Conservation (phyloP, 371 early-diverging fungal species). For the Capniomyces stellatus region DNA sequence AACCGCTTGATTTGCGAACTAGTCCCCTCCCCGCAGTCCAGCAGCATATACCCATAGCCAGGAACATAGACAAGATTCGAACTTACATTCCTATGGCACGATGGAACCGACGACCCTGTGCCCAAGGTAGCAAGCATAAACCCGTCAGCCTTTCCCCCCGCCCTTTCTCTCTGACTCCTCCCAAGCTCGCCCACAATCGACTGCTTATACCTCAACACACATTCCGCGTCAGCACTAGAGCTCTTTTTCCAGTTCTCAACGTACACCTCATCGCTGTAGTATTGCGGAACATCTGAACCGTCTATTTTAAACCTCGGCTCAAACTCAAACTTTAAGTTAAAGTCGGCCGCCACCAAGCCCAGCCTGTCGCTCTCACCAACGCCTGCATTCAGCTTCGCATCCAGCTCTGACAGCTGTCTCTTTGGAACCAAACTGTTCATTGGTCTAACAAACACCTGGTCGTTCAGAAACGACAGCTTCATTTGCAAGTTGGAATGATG, state of each 20-base stretch:
- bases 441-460: conserved; percentile 11
- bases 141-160: conserved; percentile 1
- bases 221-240: background rate
- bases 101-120: conserved; percentile 92
- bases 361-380: no score
- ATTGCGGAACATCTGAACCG: no score
- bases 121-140: conserved; percentile 57
- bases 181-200: no score
- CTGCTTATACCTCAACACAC: no score
- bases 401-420: conserved; percentile 5
- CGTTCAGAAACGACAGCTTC: conserved; percentile 11
- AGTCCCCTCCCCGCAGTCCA: conserved; percentile 98
- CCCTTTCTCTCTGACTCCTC: background rate
- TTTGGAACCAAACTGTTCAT: conserved; percentile 7
- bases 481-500: conserved; percentile 18
- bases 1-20: conserved; percentile 73
- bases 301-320: conserved; percentile 16
- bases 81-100: conserved; percentile 91
- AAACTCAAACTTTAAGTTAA: conserved; percentile 17
- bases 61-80: conserved; percentile 56
- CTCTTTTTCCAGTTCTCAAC: background rate
- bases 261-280: background rate
- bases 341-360: conserved; percentile 6
- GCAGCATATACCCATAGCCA: conserved; percentile 41
- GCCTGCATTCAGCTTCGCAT: background rate